A percentile compares a stretch with the other conserved stretches of the same genome.
Conservation (phyloP, 495 filamentous ascomycete species). For the Talaromyces stipitatus region DNA sequence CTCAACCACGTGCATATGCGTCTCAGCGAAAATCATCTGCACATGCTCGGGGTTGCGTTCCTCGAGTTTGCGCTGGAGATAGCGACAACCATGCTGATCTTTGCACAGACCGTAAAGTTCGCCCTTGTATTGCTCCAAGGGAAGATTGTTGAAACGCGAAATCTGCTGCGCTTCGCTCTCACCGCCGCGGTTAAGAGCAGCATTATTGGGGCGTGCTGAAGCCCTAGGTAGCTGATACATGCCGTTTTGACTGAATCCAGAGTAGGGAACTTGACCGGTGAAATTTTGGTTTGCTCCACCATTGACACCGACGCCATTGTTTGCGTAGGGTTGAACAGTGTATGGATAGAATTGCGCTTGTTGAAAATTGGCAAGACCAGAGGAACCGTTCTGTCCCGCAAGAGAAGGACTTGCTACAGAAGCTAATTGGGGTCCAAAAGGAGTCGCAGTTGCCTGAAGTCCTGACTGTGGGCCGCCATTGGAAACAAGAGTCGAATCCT, state of each 20-base stretch:
- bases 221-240: constrained; percentile 29
- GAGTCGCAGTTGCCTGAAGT: constrained; percentile 69
- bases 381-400: constrained; percentile 12
- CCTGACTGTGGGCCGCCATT: constrained; percentile 49
- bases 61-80: constrained; percentile 94
- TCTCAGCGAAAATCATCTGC: constrained; percentile 88
- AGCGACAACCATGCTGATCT: constrained; percentile 95
- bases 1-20: constrained; percentile 84
- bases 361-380: constrained; percentile 19
- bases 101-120: constrained; percentile 86
- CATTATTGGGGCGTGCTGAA: constrained; percentile 15
- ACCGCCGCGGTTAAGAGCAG: constrained; percentile 20
- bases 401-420: constrained; percentile 13
- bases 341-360: constrained; percentile 24
- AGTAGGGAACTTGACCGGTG: constrained; percentile 16
- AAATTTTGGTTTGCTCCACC: constrained; percentile 20
- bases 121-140: constrained; percentile 69
- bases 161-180: constrained; percentile 30
- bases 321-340: constrained; percentile 25
- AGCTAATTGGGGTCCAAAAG: constrained; percentile 50
- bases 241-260: constrained; percentile 20
- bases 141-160: constrained; percentile 64
- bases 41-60: constrained; percentile 75
- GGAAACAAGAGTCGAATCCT: constrained; percentile 26
- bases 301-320: constrained; percentile 17